Conservation (phyloP, 352 stramenopile species). For the Plasmopara halstedii region DNA sequence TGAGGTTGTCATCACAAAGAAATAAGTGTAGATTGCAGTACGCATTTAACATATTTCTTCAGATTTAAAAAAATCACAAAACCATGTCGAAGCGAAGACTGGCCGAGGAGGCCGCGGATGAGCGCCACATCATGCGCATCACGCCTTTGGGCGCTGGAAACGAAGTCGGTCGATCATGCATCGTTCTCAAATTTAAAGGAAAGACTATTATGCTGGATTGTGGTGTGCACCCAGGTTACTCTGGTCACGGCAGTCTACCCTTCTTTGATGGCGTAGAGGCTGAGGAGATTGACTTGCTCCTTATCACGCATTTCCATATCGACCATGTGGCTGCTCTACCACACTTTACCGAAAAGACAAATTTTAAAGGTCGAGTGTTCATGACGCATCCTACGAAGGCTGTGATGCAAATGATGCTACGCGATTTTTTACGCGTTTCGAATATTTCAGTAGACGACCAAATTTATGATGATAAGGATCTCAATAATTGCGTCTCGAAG, state of each 20-base stretch:
- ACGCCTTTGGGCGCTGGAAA: slow-evolving; percentile 96
- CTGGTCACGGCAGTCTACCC: slow-evolving; percentile 94
- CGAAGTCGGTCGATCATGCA: slow-evolving; percentile 99
- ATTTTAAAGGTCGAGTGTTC: slow-evolving; percentile 97
- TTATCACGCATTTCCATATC: slow-evolving; percentile 99
- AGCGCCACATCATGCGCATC: slow-evolving; percentile 89
- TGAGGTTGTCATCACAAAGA: too few relatives aligned
- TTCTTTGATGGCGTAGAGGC: slow-evolving; percentile 97
- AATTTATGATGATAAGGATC: slow-evolving; percentile 92
- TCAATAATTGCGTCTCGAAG: slow-evolving; percentile 95
- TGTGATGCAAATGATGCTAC: slow-evolving; percentile 97
- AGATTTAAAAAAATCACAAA: too few relatives aligned
- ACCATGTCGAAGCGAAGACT: slow-evolving; percentile 68
- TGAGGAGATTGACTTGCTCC: slow-evolving; percentile 93
- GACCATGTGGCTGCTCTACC: slow-evolving; percentile 98
- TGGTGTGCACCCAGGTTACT: slow-evolving; percentile 89
- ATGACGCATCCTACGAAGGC: slow-evolving; percentile 99
- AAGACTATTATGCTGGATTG: slow-evolving; percentile 97
- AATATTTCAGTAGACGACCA: slow-evolving; percentile 91
- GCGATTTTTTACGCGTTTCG: slow-evolving; percentile 94
- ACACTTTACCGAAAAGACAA: slow-evolving; percentile 98
- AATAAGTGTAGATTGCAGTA: too few relatives aligned
- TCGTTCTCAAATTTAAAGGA: slow-evolving; percentile 98
- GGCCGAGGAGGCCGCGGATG: slow-evolving; percentile 64
- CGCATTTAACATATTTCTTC: too few relatives aligned